Evolutionary conservation across 371 early-diverging fungal genomes (phyloP), one percentile per base, ranked within the genome.

Genomic region (Lichtheimia corymbifera): DNA sequence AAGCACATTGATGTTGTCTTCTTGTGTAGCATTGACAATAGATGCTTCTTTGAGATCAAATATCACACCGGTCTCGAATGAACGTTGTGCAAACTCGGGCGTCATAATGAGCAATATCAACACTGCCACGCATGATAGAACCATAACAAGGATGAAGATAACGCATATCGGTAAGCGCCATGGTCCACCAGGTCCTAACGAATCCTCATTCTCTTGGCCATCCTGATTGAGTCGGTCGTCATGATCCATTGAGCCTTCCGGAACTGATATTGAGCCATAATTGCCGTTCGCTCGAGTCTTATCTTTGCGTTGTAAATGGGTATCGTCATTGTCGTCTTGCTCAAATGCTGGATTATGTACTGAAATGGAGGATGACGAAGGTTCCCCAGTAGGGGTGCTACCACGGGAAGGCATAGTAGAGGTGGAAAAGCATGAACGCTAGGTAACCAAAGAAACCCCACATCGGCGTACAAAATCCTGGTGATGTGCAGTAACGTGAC

Each of bases 11-110:
- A 30, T 44, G 5, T 55, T 52, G 14, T 59, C 55, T 17, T 66
- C 62, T 14, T 71, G 54, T 22, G 76, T 64, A 0, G 67, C 68
- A 55, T 75, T 73, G 35, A 74, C 52, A 53, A 76, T 76, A 0
- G 73, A 68, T 11, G 79, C 75, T 55, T 72, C 63, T 28, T 73
- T 54, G 50, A 78, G 73, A 5, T 54, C 47, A 18, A 78, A 67
- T 27, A 56, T 55, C 17, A 73, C 70, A 14, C 68, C 71, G 5
- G 72, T 63, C 49, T 74, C 58, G 2, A 78, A 65, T 4, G 74
- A 64, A 28, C 77, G 69, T 22, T 81, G 77, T 1, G 79, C 82
- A 64, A 74, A 78, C 15, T 69, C 71, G n/a, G 82, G 82, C 3
- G 75, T 73, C 59, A 76, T 43, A 50, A 74, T 55, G 12, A 80